Base-by-base conservation (phyloP, 192 early-diverging fungal genomes). In the Entrophospora sp. region DNA sequence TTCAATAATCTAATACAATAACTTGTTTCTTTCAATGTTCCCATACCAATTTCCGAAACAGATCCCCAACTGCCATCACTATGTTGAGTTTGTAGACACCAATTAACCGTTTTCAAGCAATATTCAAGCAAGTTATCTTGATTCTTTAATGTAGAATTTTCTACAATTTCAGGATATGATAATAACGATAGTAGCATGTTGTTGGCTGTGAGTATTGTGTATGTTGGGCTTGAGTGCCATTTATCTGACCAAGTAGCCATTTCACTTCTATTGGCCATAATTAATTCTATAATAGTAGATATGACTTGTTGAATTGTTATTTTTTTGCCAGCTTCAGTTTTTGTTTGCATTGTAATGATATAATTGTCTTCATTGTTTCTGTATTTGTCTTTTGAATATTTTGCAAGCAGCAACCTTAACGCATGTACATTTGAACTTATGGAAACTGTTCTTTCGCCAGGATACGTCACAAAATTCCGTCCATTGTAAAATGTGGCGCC, bases 21-120 rank as follows among this genome's bases (percentile, higher is more conserved):
- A 52, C 45, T 64, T 24, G 62, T 64, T 37, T 64, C 62, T 36
- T 64, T 32, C 8, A 64, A 5, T 14, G 35, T 64, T 22, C 62
- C 62, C 0, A 24, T 24, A 2, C 30, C 7, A 14, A n/a, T 38
- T 2, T 5, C 25, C 3, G 46, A 64, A 25, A n/a, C 20, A 24
- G 49, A 45, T 25, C 45, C 62, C 62, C 45, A 64, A 35, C 32
- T 64, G 10, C 34, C 45, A 51, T 64, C 62, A 3, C 18, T 14
- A 35, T 64, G 62, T 25, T 64, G 62, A 14, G 35, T 37, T 16
- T 14, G 28, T 32, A 64, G 28, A 35, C 46, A 18, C 22, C 43
- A 36, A 12, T 64, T 34, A 8, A 64, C 27, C 1, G 62, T 24
- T 52, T 48, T 37, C 22, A 45, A 5, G 35, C 62, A 64, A 35